These are phyloP conservation scores for Pichia sp. DNA, from an alignment of 1,139 yeast species.

Conservation along the genomic window DNA sequence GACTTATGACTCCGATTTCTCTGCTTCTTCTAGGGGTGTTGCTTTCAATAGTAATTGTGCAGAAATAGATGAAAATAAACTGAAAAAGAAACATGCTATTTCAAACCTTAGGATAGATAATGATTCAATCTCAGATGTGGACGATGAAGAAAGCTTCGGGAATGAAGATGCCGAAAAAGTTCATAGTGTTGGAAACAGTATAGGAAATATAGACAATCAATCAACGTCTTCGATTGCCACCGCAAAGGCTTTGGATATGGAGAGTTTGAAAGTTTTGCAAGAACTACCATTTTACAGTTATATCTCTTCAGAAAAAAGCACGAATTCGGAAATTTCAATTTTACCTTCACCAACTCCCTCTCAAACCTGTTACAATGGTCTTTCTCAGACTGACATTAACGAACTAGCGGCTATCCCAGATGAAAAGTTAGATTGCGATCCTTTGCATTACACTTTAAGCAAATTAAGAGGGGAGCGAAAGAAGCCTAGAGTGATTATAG, in stretches of 20 bases:
- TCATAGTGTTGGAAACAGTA: background rate
- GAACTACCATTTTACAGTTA: conserved; percentile 22
- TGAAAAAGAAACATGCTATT: conserved; percentile 17
- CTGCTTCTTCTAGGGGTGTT: conserved; percentile 24
- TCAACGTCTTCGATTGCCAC: background rate
- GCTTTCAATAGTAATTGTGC: background rate
- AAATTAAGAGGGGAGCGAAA: conserved; percentile 65
- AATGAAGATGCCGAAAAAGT: background rate
- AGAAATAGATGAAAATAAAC: background rate
- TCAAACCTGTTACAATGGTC: conserved; percentile 51
- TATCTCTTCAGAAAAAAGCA: background rate
- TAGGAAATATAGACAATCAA: background rate
- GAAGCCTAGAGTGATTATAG: conserved; percentile 17
- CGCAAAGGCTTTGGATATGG: conserved; percentile 3
- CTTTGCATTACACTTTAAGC: conserved; percentile 67
- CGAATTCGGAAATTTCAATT: conserved; percentile 22
- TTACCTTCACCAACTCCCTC: conserved; percentile 30
- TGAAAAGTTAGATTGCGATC: conserved; percentile 62
- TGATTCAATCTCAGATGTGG: conserved; percentile 27
- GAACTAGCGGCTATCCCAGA: conserved; percentile 81
- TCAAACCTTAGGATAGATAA: conserved; percentile 15
- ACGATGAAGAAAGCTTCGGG: background rate
- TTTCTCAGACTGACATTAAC: conserved; percentile 57
- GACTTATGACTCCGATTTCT: conserved; percentile 54
- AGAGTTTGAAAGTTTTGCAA: background rate